phyloP scores from a whole-genome alignment of 306 rosid species.

The Leucaena leucocephala region DNA sequence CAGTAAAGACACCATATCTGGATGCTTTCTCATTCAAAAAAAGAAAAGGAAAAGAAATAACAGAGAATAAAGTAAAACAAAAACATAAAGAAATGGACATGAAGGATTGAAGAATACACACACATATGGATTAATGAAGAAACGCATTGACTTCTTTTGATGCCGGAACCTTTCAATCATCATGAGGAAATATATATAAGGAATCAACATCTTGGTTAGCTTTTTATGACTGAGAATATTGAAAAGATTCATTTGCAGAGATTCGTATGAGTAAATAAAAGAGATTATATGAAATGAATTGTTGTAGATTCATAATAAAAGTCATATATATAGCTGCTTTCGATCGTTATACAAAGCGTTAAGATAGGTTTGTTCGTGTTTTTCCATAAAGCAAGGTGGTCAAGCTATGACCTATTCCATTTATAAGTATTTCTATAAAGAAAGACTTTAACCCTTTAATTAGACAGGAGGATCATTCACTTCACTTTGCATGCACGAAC shows the following conservation, averaged over 20 bases:
- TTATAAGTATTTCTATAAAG: constrained; percentile 26
- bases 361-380: constrained; percentile 19
- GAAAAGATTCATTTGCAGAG: constrained; percentile 39
- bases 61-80: no score
- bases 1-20: constrained; percentile 24
- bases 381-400: constrained; percentile 45
- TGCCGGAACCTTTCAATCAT: no score
- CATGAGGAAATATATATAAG: no score
- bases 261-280: constrained; percentile 38
- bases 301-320: constrained; percentile 4
- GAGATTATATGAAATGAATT: background rate
- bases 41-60: constrained; percentile 3
- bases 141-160: no score
- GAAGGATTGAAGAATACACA: constrained; percentile 32
- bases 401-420: constrained; percentile 23
- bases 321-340: constrained; percentile 35
- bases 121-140: no score
- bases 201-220: background rate
- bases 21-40: constrained; percentile 31
- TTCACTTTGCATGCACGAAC: background rate
- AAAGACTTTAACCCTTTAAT: constrained; percentile 30
- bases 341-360: background rate
- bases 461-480: constrained; percentile 33
- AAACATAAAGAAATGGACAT: background rate
- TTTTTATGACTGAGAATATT: constrained; percentile 40